Conservation (phyloP, 192 early-diverging fungal genomes). For the Chytriomyces hyalinus region DNA sequence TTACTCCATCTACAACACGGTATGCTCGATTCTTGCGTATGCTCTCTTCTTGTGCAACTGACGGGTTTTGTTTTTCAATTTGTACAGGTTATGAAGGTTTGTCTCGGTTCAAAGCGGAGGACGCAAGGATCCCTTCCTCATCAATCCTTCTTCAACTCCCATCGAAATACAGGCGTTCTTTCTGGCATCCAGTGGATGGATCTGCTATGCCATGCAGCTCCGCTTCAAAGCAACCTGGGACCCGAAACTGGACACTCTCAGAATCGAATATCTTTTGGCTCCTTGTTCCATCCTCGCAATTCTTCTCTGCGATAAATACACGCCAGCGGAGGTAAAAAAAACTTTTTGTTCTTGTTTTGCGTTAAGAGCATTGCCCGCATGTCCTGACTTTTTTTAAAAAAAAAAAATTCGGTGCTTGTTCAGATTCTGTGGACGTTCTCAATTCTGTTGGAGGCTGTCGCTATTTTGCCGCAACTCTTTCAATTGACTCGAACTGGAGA, state of each 20-base stretch:
- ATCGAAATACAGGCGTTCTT: conserved; percentile 92
- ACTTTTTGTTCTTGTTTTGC: not conserved
- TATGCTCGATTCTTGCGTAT: conserved; percentile 17
- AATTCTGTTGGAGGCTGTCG: conserved; percentile 93
- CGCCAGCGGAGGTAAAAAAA: conserved; percentile 71
- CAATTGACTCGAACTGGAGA: conserved; percentile 96
- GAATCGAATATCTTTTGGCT: conserved; percentile 83
- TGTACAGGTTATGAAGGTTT: conserved; percentile 38
- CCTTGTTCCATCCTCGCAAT: conserved; percentile 73
- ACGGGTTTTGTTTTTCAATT: not conserved
- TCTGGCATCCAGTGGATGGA: conserved; percentile 82
- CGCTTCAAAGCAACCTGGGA: conserved; percentile 92
- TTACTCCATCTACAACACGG: conserved; percentile 87
- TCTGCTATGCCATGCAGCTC: conserved; percentile 87
- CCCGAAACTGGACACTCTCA: conserved; percentile 87
- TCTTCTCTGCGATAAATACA: conserved; percentile 75
- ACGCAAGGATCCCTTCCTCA: no score
- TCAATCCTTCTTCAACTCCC: no score
- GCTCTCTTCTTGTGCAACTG: no score
- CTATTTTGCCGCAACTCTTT: conserved; percentile 97
- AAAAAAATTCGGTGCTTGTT: conserved; percentile 6
- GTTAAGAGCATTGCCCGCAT: not conserved
- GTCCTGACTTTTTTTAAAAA: not conserved
- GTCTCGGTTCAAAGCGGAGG: no score
- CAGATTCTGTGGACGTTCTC: conserved; percentile 97